Evolutionary conservation across 2,329 filamentous ascomycete species (phyloP).

Genomic region (Fusarium secorum): DNA sequence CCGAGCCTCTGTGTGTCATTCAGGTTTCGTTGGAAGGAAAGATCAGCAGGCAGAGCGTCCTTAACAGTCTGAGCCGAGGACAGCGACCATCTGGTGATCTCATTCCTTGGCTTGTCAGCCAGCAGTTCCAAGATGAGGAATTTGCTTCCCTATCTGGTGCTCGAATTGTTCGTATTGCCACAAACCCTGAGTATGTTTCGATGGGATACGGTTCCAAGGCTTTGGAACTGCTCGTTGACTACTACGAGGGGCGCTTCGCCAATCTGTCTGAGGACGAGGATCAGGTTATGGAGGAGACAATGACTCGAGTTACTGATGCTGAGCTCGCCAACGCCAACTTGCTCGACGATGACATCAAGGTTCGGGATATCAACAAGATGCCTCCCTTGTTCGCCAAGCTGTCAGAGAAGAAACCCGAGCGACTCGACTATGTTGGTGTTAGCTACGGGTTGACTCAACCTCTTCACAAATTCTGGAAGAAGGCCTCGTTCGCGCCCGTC

Average conservation of each 20-base stretch:
- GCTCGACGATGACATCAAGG: slow-evolving; percentile 85
- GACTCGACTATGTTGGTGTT: slow-evolving; percentile 92
- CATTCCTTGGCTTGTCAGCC: slow-evolving; percentile 96
- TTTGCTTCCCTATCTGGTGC: slow-evolving; percentile 94
- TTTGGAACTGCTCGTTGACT: slow-evolving; percentile 85
- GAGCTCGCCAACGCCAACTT: slow-evolving; percentile 81
- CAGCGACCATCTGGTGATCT: slow-evolving; percentile 90
- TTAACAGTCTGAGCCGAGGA: slow-evolving; percentile 88
- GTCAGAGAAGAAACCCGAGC: slow-evolving; percentile 79
- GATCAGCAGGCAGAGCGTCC: slow-evolving; percentile 91
- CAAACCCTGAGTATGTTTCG: slow-evolving; percentile 88
- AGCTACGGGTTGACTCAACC: slow-evolving; percentile 89
- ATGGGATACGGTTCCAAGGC: slow-evolving; percentile 96
- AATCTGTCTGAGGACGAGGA: slow-evolving; percentile 77
- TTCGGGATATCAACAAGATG: slow-evolving; percentile 90
- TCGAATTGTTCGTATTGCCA: slow-evolving; percentile 91
- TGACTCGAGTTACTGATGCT: slow-evolving; percentile 81
- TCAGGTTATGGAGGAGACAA: slow-evolving; percentile 63
- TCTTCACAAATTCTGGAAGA: slow-evolving; percentile 98
- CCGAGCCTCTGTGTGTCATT: slow-evolving; percentile 92
- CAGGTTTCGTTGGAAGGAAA: slow-evolving; percentile 94
- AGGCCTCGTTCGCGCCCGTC: slow-evolving; percentile 82
- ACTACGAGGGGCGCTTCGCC: slow-evolving; percentile 93
- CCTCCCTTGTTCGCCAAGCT: slow-evolving; percentile 92
- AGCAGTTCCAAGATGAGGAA: slow-evolving; percentile 97